Evolutionary conservation across 345 rosid species (phyloP), one percentile per base, ranked within the genome.

Genomic region (Sonneratia alba): DNA sequence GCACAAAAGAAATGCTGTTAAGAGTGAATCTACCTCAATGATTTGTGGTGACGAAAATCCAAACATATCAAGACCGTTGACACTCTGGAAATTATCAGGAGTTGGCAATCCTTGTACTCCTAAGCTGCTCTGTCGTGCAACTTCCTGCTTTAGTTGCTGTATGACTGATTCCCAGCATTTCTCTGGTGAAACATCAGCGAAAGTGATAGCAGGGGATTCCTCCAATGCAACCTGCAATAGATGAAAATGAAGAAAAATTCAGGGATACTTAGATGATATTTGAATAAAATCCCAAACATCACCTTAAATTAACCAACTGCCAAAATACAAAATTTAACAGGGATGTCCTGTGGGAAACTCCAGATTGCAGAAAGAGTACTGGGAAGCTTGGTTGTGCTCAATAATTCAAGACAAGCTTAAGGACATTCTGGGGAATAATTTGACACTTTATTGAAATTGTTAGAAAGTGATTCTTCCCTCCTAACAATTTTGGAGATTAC

Each of bases 121-220:
- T 72, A 77, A 75, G 64, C 69, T 68, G 42, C 63, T 79, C 67
- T 42, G 75, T 75, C 81, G 79, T 62, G 64, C 48, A 77, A 87
- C 83, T 86, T 90, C 96, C 24, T 83, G 81, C 70, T 83, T 90
- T 32, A 90, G 80, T 68, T 80, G 75, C 66, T 83, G 86, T 71
- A 81, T 40, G 75, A 95, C 97, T 88, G 83, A 86, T 73, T 87
- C 89, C 99, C 99, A 95, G 84, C 97, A 90, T 76, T 86, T 92
- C 75, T 89, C 89, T 15, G 86, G 86, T 37, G 97, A 90, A 79
- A 83, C 74, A 74, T 85, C 81, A 1, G 86, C 79, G 75, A 90
- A 85, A 70, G 79, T 81, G 71, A 82, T 87, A 63, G 76, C 79
- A 3, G 93, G 97, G 62, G 77, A 81, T 72, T 85, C 90, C 79